Base-by-base conservation (phyloP, 495 filamentous ascomycete genomes). In the Emericellopsis terricola region DNA sequence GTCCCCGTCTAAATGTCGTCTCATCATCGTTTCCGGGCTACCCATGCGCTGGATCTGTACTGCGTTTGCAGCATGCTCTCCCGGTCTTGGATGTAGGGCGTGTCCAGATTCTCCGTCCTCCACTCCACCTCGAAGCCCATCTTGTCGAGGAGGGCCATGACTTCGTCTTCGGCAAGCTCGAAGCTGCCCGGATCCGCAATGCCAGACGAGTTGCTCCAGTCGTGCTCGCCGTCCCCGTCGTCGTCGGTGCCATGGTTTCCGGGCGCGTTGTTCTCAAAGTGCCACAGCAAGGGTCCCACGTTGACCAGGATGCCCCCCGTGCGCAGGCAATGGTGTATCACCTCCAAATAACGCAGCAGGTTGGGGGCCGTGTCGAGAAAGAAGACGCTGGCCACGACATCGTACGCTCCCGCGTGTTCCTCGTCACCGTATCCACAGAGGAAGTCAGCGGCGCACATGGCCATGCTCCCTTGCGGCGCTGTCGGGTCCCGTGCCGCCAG, bases 311-410 rank as follows among this genome's bases (percentile, higher is more conserved):
- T 36, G 3, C 89, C 89, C 15, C 76, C 76, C 0, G 73, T 60
- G 42, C 74, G 77, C 23, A 97, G 58, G 43, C 84, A 87, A 45
- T 80, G 67, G 18, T 59, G 57, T 34, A 96, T 76, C 11, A 79
- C 73, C 52, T 91, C 75, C 13, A 96, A 69, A 45, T 96, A 96
- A 8, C 73, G 68, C 35, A 94, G 76, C 17, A 94, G 46, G 49
- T 96, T 94, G 13, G 86, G 84, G 17, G 89, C 89, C 3, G 89
- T 97, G 51, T 97, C 91, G 19, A 97, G 78, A 29, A 96, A 97
- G 51, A 94, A 97, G 3, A 92, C 79, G 3, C 78, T 81, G 1
- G 78, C 71, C 2, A 97, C 84, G 1, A 76, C 85, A 47, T 92
- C 77, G 51, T 82, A 94, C 0, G 45, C 46, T 2, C 64, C 68